A percentile compares a stretch with the other conserved stretches of the same genome.
These are phyloP conservation scores for Boletus mariae DNA, from an alignment of 1,284 basidiomycete genomes.

Conservation along the genomic window DNA sequence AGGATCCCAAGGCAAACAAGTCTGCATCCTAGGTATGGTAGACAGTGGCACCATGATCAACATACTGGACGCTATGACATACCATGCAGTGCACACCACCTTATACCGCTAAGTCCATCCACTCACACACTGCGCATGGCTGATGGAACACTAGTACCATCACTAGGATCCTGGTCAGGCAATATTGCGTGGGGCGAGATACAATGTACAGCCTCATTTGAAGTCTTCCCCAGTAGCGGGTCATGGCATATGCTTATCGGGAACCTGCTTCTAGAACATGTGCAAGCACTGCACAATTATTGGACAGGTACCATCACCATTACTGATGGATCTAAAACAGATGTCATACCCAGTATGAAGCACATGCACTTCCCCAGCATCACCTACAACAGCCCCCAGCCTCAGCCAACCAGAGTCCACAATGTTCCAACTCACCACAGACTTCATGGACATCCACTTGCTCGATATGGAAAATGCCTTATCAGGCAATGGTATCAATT, in stretches of 20 bases:
- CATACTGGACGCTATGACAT: neutral
- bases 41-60: conserved; percentile 11
- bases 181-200: neutral
- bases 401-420: no score
- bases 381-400: no score
- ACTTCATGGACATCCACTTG: no score
- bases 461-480: no score
- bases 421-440: no score
- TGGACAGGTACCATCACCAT: conserved; percentile 9
- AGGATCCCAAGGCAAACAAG: neutral
- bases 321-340: neutral
- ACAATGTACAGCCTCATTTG: conserved; percentile 5
- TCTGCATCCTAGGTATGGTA: neutral
- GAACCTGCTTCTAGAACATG: conserved; percentile 20
- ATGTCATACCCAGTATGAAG: neutral
- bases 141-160: conserved; percentile 26
- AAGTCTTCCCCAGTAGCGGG: conserved; percentile 26
- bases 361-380: neutral
- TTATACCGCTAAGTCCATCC: conserved; percentile 16
- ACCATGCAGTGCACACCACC: conserved; percentile 5
- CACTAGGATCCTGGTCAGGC: conserved; percentile 28
- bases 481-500: no score
- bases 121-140: conserved; percentile 26
- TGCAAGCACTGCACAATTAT: conserved; percentile 21
- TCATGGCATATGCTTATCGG: conserved; percentile 27